phyloP scores from a whole-genome alignment of 192 early-diverging fungal species.

The Coemansia sp. region DNA sequence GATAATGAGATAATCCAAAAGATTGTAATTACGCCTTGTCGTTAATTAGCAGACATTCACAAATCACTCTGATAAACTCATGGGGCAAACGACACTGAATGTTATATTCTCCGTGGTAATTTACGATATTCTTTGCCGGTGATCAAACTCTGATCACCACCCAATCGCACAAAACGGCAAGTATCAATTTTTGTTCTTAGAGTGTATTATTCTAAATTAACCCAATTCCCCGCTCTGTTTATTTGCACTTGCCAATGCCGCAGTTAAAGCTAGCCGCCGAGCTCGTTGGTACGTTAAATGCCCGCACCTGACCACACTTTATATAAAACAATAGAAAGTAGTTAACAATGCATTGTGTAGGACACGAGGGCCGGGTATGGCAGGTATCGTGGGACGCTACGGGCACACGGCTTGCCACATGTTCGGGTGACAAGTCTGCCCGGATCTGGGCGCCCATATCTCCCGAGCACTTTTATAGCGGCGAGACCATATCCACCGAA shows the following conservation, averaged over 20 bases:
- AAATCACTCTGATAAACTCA: too few relatives aligned
- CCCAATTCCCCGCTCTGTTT: too few relatives aligned
- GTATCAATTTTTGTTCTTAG: too few relatives aligned
- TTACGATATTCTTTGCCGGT: too few relatives aligned
- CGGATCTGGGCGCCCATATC: conserved; percentile 72
- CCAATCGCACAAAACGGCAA: too few relatives aligned
- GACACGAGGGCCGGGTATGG: conserved; percentile 88
- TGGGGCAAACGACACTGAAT: too few relatives aligned
- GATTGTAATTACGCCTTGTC: too few relatives aligned
- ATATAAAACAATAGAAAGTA: background rate
- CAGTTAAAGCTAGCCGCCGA: conserved; percentile 34
- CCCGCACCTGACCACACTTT: background rate
- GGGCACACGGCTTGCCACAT: conserved; percentile 72
- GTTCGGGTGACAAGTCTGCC: conserved; percentile 85
- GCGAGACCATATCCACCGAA: background rate
- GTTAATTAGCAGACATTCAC: too few relatives aligned
- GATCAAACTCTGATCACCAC: too few relatives aligned
- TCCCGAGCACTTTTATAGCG: conserved; percentile 14
- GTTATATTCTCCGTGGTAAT: too few relatives aligned
- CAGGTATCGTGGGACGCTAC: conserved; percentile 81
- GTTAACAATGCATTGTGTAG: conserved; percentile 27
- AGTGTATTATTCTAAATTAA: too few relatives aligned
- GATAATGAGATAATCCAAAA: too few relatives aligned
- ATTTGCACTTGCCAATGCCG: conserved; percentile 10
- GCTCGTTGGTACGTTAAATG: conserved; percentile 26